Evolutionary conservation across 768 basidiomycete species (phyloP), one percentile per base, ranked within the genome.

Genomic region (Amanita subjunquillea): DNA sequence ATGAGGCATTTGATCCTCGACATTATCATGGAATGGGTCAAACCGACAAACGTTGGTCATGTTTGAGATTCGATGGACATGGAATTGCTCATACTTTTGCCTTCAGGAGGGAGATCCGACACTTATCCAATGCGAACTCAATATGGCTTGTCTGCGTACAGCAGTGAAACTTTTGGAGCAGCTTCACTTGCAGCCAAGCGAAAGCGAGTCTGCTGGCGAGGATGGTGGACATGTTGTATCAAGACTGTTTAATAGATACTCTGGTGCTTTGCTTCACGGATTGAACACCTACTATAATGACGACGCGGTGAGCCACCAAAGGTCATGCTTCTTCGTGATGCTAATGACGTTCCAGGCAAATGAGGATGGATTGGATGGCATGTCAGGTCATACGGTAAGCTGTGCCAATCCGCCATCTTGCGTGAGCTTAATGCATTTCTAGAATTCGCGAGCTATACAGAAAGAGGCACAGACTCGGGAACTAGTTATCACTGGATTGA

Each of bases 201-300:
- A 77, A 50, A 63, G 69, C 1, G 62, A 75, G 0, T 71, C 76
- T 37, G 72, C 78, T 32, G 76, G 78, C 13, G 80, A 87, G 55
- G 86, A 87, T 55, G 69, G 76, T 23, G 72, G 75, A 0, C 85
- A 89, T 61, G 79, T 81, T 8, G 78, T 87, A 15, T 84, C 88
- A 2, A 73, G 91, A 23, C 65, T 91, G 25, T 94, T 94, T 69
- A 83, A 83, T 59, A 82, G 82, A 50, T 91, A 92, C 60, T 81
- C 85, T 27, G 73, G 71, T 12, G 72, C 82, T 22, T 72, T 94
- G 41, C 69, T 87, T 27, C 75, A 77, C 57, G 79, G 79, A 3
- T 69, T 87, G 44, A 79, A 81, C 29, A 65, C 73, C 3, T 76
- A 70, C 56, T 77, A 77, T 47, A 57, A 65, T 30, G 82, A 81